These are phyloP conservation scores for Grosmannia clavigera DNA, from an alignment of 2,329 filamentous ascomycete species.

Conservation along the genomic window DNA sequence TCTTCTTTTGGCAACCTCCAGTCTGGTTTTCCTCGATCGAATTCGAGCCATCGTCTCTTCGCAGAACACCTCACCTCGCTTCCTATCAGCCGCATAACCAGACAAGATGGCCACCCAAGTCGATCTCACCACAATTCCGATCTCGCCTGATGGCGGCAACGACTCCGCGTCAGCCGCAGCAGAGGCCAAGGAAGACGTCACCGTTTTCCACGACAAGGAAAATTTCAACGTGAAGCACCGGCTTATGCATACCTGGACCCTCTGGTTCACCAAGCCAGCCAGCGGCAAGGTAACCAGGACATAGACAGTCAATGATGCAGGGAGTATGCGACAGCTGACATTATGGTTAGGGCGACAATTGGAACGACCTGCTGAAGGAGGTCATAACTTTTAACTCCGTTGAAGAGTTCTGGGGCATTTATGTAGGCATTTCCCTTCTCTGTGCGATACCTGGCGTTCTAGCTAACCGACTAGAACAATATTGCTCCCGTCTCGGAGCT, in stretches of 20 bases:
- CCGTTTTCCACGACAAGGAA: constrained; percentile 94
- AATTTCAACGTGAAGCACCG: constrained; percentile 99
- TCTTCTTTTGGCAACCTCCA: not conserved
- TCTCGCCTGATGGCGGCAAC: constrained; percentile 51
- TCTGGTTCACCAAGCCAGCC: constrained; percentile 98
- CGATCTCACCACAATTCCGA: constrained; percentile 55
- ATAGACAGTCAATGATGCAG: not conserved
- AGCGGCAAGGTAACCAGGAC: constrained; percentile 65
- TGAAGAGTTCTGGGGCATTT: constrained; percentile 99
- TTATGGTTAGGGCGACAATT: constrained; percentile 70
- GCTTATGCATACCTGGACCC: constrained; percentile 92
- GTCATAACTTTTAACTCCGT: constrained; percentile 98
- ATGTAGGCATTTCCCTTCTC: constrained; percentile 51
- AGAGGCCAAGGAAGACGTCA: constrained; percentile 55
- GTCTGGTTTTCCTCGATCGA: not conserved
- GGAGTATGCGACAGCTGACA: not conserved
- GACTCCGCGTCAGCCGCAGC: constrained; percentile 26
- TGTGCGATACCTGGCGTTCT: not conserved
- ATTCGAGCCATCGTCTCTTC: not conserved
- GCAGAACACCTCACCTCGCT: not conserved
- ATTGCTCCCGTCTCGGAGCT: constrained; percentile 93
- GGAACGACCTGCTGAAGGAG: constrained; percentile 96
- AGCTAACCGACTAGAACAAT: constrained; percentile 63
- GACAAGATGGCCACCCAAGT: constrained; percentile 40
- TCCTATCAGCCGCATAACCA: not conserved